Evolutionary conservation across 768 basidiomycete genomes (phyloP).

Genomic region (Tricholoma sp.): DNA sequence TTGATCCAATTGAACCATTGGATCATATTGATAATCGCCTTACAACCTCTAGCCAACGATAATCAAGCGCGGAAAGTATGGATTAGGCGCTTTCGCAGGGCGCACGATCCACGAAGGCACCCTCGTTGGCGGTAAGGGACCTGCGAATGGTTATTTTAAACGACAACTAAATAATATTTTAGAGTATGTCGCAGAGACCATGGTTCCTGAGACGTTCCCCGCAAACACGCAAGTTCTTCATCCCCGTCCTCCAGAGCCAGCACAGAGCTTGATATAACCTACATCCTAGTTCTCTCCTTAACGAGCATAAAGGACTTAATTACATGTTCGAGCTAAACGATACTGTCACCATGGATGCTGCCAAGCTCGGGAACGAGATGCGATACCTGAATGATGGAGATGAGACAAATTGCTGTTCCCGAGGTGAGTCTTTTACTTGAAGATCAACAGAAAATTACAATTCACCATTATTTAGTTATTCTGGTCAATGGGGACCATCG

Average conservation of each 20-base stretch:
- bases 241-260: neutral
- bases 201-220: neutral
- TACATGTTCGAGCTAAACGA: slow-evolving; percentile 8
- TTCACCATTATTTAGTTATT: slow-evolving; percentile 1
- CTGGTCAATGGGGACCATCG: slow-evolving; percentile 19
- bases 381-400: slow-evolving; percentile 19
- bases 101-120: slow-evolving; percentile 6
- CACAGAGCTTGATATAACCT: neutral
- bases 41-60: slow-evolving; percentile 23
- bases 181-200: slow-evolving; percentile 41
- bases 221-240: slow-evolving; percentile 2
- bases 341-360: slow-evolving; percentile 9
- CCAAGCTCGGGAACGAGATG: slow-evolving; percentile 19
- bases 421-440: slow-evolving; percentile 5
- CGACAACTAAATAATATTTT: neutral
- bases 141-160: neutral
- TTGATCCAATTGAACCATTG: neutral
- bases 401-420: slow-evolving; percentile 14
- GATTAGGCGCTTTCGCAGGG: slow-evolving; percentile 44
- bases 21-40: neutral
- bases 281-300: slow-evolving; percentile 3
- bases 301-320: slow-evolving; percentile 7
- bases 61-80: slow-evolving; percentile 30
- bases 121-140: slow-evolving; percentile 21
- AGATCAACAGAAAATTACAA: neutral